Evolutionary conservation across 768 basidiomycete genomes (phyloP).

Genomic region (Psilocybe cubensis): DNA sequence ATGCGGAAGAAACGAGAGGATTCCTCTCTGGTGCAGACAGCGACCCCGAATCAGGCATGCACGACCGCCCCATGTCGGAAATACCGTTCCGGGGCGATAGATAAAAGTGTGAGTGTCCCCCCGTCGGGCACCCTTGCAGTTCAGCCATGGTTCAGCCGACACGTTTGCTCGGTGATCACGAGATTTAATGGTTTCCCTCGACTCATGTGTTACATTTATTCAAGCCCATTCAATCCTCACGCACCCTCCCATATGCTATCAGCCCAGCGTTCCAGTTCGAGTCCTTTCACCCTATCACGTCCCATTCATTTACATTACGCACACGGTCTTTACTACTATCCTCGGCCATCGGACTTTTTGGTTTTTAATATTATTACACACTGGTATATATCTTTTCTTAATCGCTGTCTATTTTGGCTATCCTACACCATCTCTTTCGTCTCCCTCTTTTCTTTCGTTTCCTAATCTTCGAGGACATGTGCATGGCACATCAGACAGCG

Average conservation of each 20-base stretch:
- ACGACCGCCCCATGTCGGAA: conserved; percentile 49
- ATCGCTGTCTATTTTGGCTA: conserved; percentile 14
- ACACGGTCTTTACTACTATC: conserved; percentile 23
- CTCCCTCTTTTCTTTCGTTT: conserved; percentile 1
- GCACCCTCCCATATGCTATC: conserved; percentile 9
- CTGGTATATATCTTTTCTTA: conserved; percentile 14
- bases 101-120: conserved; percentile 17
- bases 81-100: conserved; percentile 41
- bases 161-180: conserved; percentile 1
- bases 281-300: conserved; percentile 12
- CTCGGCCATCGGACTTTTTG: conserved; percentile 22
- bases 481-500: conserved; percentile 4
- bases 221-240: conserved; percentile 3
- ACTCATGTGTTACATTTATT: conserved; percentile 2
- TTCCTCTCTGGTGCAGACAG: conserved; percentile 30
- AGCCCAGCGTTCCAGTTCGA: background rate
- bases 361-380: conserved; percentile 16
- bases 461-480: background rate
- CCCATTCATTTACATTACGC: conserved; percentile 20
- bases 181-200: background rate
- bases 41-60: conserved; percentile 34
- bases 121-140: background rate
- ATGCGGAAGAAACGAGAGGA: conserved; percentile 23
- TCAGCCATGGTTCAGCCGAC: background rate
- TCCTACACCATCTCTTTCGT: background rate